Base-by-base conservation (phyloP, 768 basidiomycete species). In the Termitomyces titanicus region DNA sequence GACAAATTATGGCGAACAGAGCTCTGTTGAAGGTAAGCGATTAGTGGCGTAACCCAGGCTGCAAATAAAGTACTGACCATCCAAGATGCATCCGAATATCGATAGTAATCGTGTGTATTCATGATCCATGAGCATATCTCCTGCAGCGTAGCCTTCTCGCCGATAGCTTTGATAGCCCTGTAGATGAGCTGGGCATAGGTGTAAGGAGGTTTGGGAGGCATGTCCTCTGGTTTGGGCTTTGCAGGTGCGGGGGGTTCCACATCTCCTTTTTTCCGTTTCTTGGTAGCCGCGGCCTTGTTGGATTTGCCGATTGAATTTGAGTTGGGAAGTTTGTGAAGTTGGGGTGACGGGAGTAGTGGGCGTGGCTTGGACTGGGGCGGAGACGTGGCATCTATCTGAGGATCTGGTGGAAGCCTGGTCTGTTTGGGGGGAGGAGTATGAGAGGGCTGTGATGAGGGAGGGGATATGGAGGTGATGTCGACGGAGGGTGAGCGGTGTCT, bases 1-100 rank as follows among this genome's bases (percentile, higher is more conserved):
- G 94, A 95, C n/a, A 99, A 72, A 67, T 94, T 95, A 65, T 98
- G 94, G 20, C 94, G 88, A 44, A 98, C 88, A 29, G 96, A 96
- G 63, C 90, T 94, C 92, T 94, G 65, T 17, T 9, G 13, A 13
- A 25, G 2, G 8, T 12, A 39, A 20, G 8, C 2, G 29, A 38
- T 51, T 8, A 50, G 49, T 15, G 34, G 20, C 15, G 18, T 44
- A 1, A 18, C 9, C 35, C 17, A 18, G 49, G 44, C 33, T 53
- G 47, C 10, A 52, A 50, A 58, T 25, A 3, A 15, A 61, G 49
- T 46, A 75, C 84, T 64, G 59, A 93, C 93, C 88, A 92, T 93
- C 94, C 95, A 98, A 42, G 92, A 89, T 40, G 86, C 86, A 66
- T 90, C 88, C 54, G 89, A 88, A 65, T 86, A 87, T 51, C 84